Conservation (phyloP, 306 rosid genomes). For the Medicago arabica region DNA sequence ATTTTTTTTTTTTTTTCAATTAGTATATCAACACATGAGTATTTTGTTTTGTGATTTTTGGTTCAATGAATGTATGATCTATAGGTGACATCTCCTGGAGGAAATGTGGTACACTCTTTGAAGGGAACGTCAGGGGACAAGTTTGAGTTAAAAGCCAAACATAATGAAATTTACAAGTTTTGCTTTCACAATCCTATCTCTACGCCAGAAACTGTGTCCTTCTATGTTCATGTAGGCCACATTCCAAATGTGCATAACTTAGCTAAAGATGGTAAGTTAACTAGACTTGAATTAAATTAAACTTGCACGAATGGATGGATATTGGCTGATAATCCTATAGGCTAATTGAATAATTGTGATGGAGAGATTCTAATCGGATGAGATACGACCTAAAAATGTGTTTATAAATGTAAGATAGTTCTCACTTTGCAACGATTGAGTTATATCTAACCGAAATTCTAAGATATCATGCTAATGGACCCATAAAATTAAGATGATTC, state of each 20-base stretch:
- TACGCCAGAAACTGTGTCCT: constrained; percentile 87
- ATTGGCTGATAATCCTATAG: too few relatives aligned
- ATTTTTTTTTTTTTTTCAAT: too few relatives aligned
- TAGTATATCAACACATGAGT: too few relatives aligned
- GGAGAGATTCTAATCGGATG: too few relatives aligned
- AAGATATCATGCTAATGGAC: too few relatives aligned
- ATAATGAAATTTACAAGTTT: constrained; percentile 72
- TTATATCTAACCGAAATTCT: too few relatives aligned
- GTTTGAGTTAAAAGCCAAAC: constrained; percentile 81
- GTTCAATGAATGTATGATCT: background rate
- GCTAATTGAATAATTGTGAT: too few relatives aligned
- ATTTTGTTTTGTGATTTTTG: too few relatives aligned
- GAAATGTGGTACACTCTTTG: constrained; percentile 50
- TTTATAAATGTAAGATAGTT: too few relatives aligned
- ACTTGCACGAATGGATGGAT: background rate
- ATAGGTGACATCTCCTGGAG: constrained; percentile 75
- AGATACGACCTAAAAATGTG: too few relatives aligned
- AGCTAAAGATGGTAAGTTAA: constrained; percentile 79
- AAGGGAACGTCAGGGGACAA: constrained; percentile 91
- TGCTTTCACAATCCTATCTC: constrained; percentile 80
- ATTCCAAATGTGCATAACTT: constrained; percentile 80
- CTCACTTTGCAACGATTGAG: too few relatives aligned
- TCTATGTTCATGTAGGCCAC: constrained; percentile 90
- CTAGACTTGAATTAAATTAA: background rate
- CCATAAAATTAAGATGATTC: too few relatives aligned